Evolutionary conservation across 441 rosid genomes (phyloP), one percentile per base, ranked within the genome.

Genomic region (Dalechampia spathulata): DNA sequence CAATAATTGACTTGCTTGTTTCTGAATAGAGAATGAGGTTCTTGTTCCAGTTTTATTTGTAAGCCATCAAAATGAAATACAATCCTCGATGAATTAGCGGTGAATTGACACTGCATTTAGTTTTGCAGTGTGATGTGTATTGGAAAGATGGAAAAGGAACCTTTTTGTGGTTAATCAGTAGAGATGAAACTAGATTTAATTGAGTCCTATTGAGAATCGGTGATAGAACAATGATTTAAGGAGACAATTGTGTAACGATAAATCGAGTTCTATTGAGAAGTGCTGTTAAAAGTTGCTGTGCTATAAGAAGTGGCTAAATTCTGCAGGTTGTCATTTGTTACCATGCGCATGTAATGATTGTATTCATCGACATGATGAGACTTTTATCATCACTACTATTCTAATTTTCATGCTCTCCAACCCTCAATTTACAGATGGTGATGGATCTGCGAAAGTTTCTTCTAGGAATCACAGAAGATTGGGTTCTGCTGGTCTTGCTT

Each of bases 401-500:
- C n/a, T n/a, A 30, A 3, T 41, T 21, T 34, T 15, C 10, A 17
- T 57, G 26, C 28, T 68, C 30, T 41, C 25, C 27, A 20, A 2
- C 66, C 30, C 39, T n/a, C 47, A 57, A 59, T 52, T 57, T 75
- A 72, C 92, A 94, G 99, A 90, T 75, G 55, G 63, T 62, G 79
- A 81, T 57, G 78, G 50, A 66, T 80, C 85, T n/a, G 60, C 66
- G 27, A 80, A 73, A 72, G 73, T 71, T 63, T 67, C 69, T 17
- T 44, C 41, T 37, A 74, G 32, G 73, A 70, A 65, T 74, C 79
- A 77, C 41, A 80, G 55, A 55, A 87, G 80, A 64, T 63, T 94
- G 78, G 99, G 99, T 2, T 72, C 92, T 23, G 97, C 96, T 57
- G 95, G 98, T 60, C 97, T 94, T 64, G 95, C 98, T 10, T 79